Evolutionary conservation across 192 early-diverging fungal species (phyloP), one percentile per base, ranked within the genome.

Genomic region (Dispira simplex): DNA sequence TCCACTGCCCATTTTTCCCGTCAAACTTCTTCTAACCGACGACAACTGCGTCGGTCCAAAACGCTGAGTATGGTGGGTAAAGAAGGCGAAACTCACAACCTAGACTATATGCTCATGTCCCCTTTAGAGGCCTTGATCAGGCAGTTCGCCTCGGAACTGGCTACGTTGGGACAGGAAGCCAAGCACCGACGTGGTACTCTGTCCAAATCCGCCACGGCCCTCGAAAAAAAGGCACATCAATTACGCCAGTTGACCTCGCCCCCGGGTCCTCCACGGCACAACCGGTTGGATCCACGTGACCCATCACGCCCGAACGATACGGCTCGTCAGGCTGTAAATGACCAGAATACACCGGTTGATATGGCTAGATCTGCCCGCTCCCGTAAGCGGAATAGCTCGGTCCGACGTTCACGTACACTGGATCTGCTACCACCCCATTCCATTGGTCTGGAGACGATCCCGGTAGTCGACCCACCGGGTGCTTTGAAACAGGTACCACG

Each of bases 41-140:
- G 16, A 21, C 21, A 56, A 9, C 18, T 25, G 11, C 54, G 54
- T 18, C 0, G 23, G 20, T 56, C 54, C 23, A 56, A 56, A 28
- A 56, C 54, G 16, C 21, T 56, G 25, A 56, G 54, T 56, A 56
- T 56, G 25, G 23, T 56, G 12, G 54, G 54, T 21, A 21, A 26
- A 28, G 54, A 56, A 14, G 18, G 25, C 20, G 28, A 21, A 21
- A 12, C 54, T 14, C 16, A 23, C 18, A 21, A 56, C 18, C 28
- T 56, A 25, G 25, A 56, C 25, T 8, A 56, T 13, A 26, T 26
- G 20, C 54, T 56, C 54, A 56, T 56, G 54, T 56, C 54, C 25
- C 54, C 54, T 3, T 21, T 56, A 3, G 54, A 56, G 21, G 54
- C 54, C 54, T 9, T 56, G 54, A 56, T 56, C 54, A 3, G 25